Base-by-base conservation (phyloP, 306 rosid species). In the Acmispon strigosus region DNA sequence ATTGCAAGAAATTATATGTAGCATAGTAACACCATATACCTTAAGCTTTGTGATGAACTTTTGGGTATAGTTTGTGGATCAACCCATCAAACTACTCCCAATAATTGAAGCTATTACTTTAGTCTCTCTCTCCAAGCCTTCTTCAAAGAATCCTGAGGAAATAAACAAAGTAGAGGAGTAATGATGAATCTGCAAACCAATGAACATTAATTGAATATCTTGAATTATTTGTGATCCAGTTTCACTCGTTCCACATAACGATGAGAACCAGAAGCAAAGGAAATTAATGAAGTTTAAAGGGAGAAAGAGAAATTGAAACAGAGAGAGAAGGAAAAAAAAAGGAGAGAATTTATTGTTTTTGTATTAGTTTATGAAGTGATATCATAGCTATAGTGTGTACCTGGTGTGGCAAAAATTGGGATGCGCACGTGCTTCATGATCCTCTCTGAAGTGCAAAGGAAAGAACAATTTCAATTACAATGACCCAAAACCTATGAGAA, bases 341-440 rank as follows among this genome's bases (percentile, higher is more conserved):
- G 48, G 80, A 81, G 83, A 79, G 69, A 70, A 53, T 69, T 59
- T 27, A 72, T 56, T 66, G 49, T 76, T 59, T 67, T 47, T 69
- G 10, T 56, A 6, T 54, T 70, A 57, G 66, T 41, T 72, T 19
- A 50, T 75, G 78, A 73, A 15, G 56, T 60, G 63, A 53, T 74
- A 53, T 20, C 15, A 48, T 48, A 8, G 42, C 19, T 72, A 48
- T 24, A 15, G 1, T 9, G 45, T 36, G 66, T 87, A 89, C 96
- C 88, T 84, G 84, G 80, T 81, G 89, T 79, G 87, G 83, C 24
- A 75, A 84, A 84, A 85, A 88, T 77, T 90, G 52, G 85, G 72
- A 81, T 36, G 69, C 72, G 82, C 99, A 95, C 96, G 96, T 91
- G 99, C 66, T 88, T 79, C 87, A 76, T 89, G 79, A 83, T 83